Base-by-base conservation (phyloP, 139 green algal species). In the Coelastrella sp. region DNA sequence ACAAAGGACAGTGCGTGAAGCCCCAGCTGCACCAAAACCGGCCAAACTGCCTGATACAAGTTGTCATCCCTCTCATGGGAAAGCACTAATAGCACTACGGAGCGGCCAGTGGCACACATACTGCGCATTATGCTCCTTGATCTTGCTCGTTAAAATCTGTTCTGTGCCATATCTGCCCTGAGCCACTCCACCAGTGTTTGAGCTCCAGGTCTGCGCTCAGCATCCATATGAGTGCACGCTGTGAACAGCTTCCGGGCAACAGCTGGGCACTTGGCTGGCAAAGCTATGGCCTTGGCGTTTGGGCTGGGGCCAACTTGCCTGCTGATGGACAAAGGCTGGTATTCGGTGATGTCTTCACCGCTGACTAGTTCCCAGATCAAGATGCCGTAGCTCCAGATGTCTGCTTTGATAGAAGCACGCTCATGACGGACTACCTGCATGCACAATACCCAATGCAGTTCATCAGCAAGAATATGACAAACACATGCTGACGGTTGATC, bases 351-450 rank as follows among this genome's bases (percentile, higher is more conserved):
- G 83, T 95, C 91, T 11, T 68, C 37, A 11, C 79, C 80, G 27
- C 69, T 95, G 23, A 91, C 86, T 19, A 96, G 57, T 86, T 96
- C 93, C 91, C 91, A 96, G 2, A 94, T 78, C 13, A 96, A 79
- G 13, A 96, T 81, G 38, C 91, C 93, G 50, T 91, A 94, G 73
- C 84, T 92, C 91, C 91, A 96, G 15, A 96, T 92, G 84, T 96
- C 93, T 27, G 88, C 87, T 89, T 95, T 94, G 85, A 94, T 90
- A 43, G 81, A 90, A 1, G 91, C 90, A 15, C 87, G 79, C 85
- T 96, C 90, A 40, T 92, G 88, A 27, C 90, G 79, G 64, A 96
- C 82, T n/a, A 95, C 92, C 90, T 92, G 67, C 40, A 38, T 23
- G 40, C 60, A 84, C 3, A n/a, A n/a, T n/a, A n/a, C n/a, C n/a